These are phyloP conservation scores for Boletus sp. DNA, from an alignment of 1,284 basidiomycete species.

Conservation along the genomic window DNA sequence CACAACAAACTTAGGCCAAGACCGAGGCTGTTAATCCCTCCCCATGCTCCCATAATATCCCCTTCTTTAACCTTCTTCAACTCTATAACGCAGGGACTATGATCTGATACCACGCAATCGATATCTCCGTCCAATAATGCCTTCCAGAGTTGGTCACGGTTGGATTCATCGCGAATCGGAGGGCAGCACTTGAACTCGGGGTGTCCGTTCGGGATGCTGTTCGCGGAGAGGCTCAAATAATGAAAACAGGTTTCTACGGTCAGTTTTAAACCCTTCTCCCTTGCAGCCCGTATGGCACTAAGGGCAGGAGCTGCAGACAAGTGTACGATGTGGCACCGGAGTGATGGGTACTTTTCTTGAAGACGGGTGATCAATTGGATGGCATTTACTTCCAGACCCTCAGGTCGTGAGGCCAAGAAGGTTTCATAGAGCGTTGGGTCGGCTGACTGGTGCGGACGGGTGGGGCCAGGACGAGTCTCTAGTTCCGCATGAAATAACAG, in stretches of 20 bases:
- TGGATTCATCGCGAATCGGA: slow-evolving; percentile 75
- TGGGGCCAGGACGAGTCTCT: slow-evolving; percentile 33
- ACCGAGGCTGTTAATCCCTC: slow-evolving; percentile 86
- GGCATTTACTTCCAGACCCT: slow-evolving; percentile 71
- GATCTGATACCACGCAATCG: slow-evolving; percentile 89
- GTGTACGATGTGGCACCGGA: slow-evolving; percentile 91
- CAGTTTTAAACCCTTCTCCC: slow-evolving; percentile 57
- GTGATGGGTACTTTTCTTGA: slow-evolving; percentile 54
- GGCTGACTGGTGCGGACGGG: slow-evolving; percentile 15
- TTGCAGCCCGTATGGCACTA: slow-evolving; percentile 68
- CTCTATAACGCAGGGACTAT: slow-evolving; percentile 82
- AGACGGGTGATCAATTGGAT: slow-evolving; percentile 71
- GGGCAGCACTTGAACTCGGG: slow-evolving; percentile 93
- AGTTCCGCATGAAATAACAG: slow-evolving; percentile 92
- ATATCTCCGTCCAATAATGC: slow-evolving; percentile 78
- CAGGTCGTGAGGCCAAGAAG: slow-evolving; percentile 81
- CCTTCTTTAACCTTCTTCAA: slow-evolving; percentile 79
- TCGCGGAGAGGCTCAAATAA: slow-evolving; percentile 73
- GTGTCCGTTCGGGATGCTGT: slow-evolving; percentile 62
- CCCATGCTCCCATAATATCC: slow-evolving; percentile 87
- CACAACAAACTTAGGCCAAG: slow-evolving; percentile 82
- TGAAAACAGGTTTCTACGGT: slow-evolving; percentile 96
- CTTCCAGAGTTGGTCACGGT: slow-evolving; percentile 75
- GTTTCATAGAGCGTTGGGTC: slow-evolving; percentile 68
- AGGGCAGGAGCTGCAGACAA: slow-evolving; percentile 82